These are phyloP conservation scores for Aureobasidium sp. DNA, from an alignment of 2,329 filamentous ascomycete genomes.

Conservation along the genomic window DNA sequence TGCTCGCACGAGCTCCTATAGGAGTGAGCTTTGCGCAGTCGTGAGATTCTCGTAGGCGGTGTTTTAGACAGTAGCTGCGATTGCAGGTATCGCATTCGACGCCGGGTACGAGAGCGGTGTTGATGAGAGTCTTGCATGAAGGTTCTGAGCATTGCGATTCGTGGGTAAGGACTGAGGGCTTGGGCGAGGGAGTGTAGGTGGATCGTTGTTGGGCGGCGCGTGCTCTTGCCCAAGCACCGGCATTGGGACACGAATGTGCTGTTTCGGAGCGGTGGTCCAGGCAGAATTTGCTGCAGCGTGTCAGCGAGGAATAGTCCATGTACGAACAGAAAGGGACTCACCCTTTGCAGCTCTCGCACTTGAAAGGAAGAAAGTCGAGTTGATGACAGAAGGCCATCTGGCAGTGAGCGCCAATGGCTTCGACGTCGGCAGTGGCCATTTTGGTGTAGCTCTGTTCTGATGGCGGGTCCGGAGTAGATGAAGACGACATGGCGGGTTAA, in stretches of 20 bases:
- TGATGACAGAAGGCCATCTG: slow-evolving; percentile 85
- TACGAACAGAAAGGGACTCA: slow-evolving; percentile 19
- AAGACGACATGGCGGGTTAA: slow-evolving; percentile 32
- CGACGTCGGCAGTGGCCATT: slow-evolving; percentile 71
- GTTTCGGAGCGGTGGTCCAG: slow-evolving; percentile 87
- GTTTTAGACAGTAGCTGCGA: slow-evolving; percentile 67
- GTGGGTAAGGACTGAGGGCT: slow-evolving; percentile 49
- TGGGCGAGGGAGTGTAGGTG: slow-evolving; percentile 28
- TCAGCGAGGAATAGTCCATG: not conserved
- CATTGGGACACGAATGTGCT: slow-evolving; percentile 60
- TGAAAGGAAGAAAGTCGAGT: slow-evolving; percentile 92
- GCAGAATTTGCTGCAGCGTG: slow-evolving; percentile 51
- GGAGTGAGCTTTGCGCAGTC: slow-evolving; percentile 69
- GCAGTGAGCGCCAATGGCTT: slow-evolving; percentile 84
- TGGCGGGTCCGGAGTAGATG: slow-evolving; percentile 31
- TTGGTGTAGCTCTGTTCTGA: slow-evolving; percentile 50
- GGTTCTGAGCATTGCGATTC: slow-evolving; percentile 61
- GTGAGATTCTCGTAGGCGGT: slow-evolving; percentile 72
- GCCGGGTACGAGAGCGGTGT: slow-evolving; percentile 58
- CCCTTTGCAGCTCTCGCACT: slow-evolving; percentile 76
- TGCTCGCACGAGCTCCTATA: slow-evolving; percentile 45
- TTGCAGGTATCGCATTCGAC: slow-evolving; percentile 66
- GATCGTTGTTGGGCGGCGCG: slow-evolving; percentile 32
- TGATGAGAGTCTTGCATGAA: slow-evolving; percentile 61
- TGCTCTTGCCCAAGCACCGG: slow-evolving; percentile 51